A percentile compares a stretch with the other conserved stretches of the same genome.
These are phyloP conservation scores for Volvox africanus DNA, from an alignment of 139 green algal species.

Conservation along the genomic window DNA sequence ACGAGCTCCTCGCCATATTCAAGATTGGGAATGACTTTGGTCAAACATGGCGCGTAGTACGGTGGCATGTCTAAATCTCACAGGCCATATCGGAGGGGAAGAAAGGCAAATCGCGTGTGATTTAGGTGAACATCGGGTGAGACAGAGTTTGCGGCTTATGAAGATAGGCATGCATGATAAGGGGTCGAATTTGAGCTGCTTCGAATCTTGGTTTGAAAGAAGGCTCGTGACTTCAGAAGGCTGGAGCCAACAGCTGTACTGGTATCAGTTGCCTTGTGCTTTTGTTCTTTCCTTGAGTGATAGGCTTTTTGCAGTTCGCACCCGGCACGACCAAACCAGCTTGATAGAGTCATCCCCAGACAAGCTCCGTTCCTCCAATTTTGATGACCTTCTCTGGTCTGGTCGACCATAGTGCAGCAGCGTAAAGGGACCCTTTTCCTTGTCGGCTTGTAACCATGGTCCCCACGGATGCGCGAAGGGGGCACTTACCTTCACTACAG, in stretches of 20 bases:
- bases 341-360: too few relatives aligned
- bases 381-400: too few relatives aligned
- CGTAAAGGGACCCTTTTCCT: too few relatives aligned
- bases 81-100: neutral
- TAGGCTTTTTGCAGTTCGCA: too few relatives aligned
- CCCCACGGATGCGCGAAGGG: neutral
- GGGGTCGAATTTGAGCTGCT: neutral
- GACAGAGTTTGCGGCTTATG: neutral
- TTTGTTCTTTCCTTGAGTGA: too few relatives aligned
- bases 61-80: conserved; percentile 19
- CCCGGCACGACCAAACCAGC: too few relatives aligned
- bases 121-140: neutral
- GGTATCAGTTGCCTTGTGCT: neutral
- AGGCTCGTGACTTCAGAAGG: neutral
- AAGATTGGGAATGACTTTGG: neutral
- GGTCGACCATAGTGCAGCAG: too few relatives aligned
- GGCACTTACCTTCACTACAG: conserved; percentile 2
- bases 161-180: neutral
- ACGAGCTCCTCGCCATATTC: conserved; percentile 43
- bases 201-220: too few relatives aligned
- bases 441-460: too few relatives aligned
- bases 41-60: conserved; percentile 36
- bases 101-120: neutral
- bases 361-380: too few relatives aligned
- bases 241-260: neutral